These are phyloP conservation scores for Pichia nanzhaoensis DNA, from an alignment of 805 yeast species.

Conservation along the genomic window DNA sequence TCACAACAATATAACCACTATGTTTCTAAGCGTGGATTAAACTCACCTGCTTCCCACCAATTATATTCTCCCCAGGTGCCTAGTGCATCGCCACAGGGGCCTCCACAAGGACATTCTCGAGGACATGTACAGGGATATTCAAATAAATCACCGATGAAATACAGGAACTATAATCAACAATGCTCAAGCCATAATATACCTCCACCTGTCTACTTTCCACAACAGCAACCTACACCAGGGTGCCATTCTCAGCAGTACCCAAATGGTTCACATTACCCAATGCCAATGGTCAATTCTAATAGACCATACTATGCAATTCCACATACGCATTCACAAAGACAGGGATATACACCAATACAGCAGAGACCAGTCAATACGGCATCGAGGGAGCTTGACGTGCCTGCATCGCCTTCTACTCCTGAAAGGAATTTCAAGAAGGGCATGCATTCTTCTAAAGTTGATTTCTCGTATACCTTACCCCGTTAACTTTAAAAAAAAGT, in stretches of 20 bases:
- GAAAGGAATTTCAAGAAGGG: slow-evolving; percentile 2
- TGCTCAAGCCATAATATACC: background rate
- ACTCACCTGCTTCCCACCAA: background rate
- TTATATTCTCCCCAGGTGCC: background rate
- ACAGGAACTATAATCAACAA: background rate
- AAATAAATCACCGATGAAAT: background rate
- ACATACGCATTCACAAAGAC: background rate
- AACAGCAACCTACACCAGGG: background rate
- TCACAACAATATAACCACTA: background rate
- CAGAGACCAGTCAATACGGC: too few species aligned
- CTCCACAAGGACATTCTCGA: too few species aligned
- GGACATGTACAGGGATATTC: background rate
- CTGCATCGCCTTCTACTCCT: background rate
- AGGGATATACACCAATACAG: background rate
- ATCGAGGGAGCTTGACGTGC: too few species aligned
- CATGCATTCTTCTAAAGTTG: slow-evolving; percentile 6
- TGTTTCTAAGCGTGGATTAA: background rate
- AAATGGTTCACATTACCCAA: background rate
- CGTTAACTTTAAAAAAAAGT: background rate
- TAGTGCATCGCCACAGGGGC: too few species aligned
- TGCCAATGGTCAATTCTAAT: background rate
- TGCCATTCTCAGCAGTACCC: background rate
- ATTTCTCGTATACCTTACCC: slow-evolving; percentile 11
- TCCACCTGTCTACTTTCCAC: background rate
- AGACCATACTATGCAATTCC: too few species aligned